Percentiles rank a stretch among this genome's conserved stretches.
These are phyloP conservation scores for Pisolithus microcarpus DNA, from an alignment of 768 basidiomycete genomes.

Conservation along the genomic window DNA sequence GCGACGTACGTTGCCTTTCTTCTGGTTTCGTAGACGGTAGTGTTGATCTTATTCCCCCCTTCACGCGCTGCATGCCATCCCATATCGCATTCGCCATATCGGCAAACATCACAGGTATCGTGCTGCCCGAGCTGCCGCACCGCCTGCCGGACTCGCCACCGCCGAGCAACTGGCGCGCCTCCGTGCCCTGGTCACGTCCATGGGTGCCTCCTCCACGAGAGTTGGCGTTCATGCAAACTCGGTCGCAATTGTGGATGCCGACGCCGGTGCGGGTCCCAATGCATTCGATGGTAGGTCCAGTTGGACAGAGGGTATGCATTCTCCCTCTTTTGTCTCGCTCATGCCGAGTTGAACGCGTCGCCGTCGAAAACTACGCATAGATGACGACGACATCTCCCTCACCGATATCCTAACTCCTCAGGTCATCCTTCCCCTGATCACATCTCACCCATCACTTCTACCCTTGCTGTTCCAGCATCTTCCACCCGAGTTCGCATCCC, in stretches of 20 bases:
- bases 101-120: neutral
- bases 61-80: conserved; percentile 1
- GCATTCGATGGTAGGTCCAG: neutral
- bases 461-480: conserved; percentile 72
- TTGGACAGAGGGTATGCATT: too few species aligned
- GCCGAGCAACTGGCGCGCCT: conserved; percentile 66
- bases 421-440: conserved; percentile 67
- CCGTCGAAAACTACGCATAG: conserved; percentile 6
- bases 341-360: conserved; percentile 6
- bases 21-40: neutral
- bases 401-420: conserved; percentile 70
- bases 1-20: conserved; percentile 12
- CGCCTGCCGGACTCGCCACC: conserved; percentile 25
- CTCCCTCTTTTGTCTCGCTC: neutral
- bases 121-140: conserved; percentile 3
- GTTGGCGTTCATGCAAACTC: too few species aligned
- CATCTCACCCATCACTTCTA: conserved; percentile 60
- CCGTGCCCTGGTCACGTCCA: conserved; percentile 43
- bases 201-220: conserved; percentile 18
- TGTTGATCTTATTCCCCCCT: neutral
- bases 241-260: conserved; percentile 9
- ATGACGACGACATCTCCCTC: conserved; percentile 49
- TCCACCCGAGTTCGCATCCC: conserved; percentile 45
- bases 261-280: conserved; percentile 10
- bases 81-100: neutral